A percentile compares a stretch with the other conserved stretches of the same genome.
These are phyloP conservation scores for Bombardia bombarda DNA, from an alignment of 495 filamentous ascomycete genomes.

Conservation along the genomic window DNA sequence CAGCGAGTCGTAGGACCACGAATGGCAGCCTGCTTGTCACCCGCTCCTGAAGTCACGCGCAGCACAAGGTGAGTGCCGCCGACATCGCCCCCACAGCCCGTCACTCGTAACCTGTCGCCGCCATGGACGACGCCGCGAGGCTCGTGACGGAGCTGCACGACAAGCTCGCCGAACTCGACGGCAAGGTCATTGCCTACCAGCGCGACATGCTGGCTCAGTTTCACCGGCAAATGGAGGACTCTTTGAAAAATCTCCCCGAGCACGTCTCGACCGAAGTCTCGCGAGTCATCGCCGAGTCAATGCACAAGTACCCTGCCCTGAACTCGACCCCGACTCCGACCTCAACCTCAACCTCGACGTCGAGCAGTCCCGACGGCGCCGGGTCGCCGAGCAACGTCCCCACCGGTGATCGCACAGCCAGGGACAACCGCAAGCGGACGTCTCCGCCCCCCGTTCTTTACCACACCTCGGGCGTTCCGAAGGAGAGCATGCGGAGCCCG, in stretches of 20 bases:
- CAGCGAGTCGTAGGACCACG: constrained; percentile 6
- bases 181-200: constrained; percentile 41
- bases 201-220: constrained; percentile 43
- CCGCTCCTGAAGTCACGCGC: constrained; percentile 16
- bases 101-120: background rate
- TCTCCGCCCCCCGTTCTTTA: constrained; percentile 37
- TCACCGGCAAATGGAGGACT: constrained; percentile 34
- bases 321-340: no score
- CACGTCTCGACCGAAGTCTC: constrained; percentile 37
- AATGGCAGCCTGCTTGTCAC: constrained; percentile 9
- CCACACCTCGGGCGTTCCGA: constrained; percentile 27
- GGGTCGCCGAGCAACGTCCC: constrained; percentile 9
- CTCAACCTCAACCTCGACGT: no score
- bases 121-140: constrained; percentile 41
- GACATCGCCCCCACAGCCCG: constrained; percentile 1
- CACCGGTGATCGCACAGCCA: constrained; percentile 15
- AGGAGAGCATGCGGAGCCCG: constrained; percentile 29
- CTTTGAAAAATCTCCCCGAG: constrained; percentile 35
- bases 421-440: constrained; percentile 25
- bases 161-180: constrained; percentile 44
- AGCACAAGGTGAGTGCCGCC: constrained; percentile 6
- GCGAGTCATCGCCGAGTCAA: constrained; percentile 34
- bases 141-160: constrained; percentile 40
- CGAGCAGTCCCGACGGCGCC: constrained; percentile 6
- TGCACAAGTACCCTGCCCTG: constrained; percentile 33